Evolutionary conservation across 805 yeast species (phyloP), one percentile per base, ranked within the genome.

Genomic region (Pichia gijzeniarum): DNA sequence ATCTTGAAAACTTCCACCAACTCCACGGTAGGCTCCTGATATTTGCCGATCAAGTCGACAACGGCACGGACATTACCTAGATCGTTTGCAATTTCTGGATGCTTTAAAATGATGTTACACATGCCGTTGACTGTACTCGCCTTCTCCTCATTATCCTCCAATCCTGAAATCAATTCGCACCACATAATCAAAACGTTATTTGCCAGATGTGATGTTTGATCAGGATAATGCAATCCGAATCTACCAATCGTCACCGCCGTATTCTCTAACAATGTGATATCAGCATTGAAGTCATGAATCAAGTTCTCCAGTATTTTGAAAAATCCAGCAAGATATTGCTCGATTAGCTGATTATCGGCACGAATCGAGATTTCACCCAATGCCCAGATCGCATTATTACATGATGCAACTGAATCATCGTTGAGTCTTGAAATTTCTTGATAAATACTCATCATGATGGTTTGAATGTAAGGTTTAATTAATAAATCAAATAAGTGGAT

Each of bases 371-470:
- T 78, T 61, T 93, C 95, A 37, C 99, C 98, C 13, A 85, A 67
- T 2, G 96, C 78, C 99, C 99, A 93, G 41, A 87, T 80, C 1
- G 98, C 93, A 63, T 93, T 93, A 64, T 85, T 86, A 55, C 82
- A 81, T 2, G 85, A 88, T 0, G 91, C 79, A 48, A 68, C 71
- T 2, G 80, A 68, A 16, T 42, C 35, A 38, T 66, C 68, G 56
- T 64, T 71, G 9, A 70, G 64, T 48, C 72, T 70, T 52, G 78
- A 74, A 54, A 85, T 73, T 61, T 85, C 95, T 48, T 75, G 76
- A 4, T 84, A 80, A 50, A 89, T 79, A 48, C 79, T 73, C n/a
- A 78, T 70, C 50, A 88, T 65, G 18, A 86, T 67, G 38, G 74
- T 73, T 51, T 71, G 71, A 48, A 79, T 56, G 50, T 65, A 64